A percentile compares a stretch with the other conserved stretches of the same genome.
phyloP scores from a whole-genome alignment of 495 filamentous ascomycete genomes.

The Xylaria venustula region DNA sequence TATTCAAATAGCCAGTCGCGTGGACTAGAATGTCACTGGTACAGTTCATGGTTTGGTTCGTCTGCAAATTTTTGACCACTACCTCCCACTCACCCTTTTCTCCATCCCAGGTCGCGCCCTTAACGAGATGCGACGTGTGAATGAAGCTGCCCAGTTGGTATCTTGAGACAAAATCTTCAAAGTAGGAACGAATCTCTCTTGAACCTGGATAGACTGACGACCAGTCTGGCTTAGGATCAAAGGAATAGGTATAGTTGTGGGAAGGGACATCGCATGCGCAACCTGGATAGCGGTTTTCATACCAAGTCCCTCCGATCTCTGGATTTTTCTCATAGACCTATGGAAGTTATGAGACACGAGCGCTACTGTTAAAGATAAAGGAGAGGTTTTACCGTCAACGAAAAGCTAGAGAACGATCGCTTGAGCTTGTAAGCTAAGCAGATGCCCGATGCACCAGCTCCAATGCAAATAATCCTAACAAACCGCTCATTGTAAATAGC shows the following conservation, averaged over 20 bases:
- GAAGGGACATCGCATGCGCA: conserved; percentile 32
- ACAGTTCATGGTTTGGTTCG: conserved; percentile 26
- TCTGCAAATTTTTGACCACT: conserved; percentile 38
- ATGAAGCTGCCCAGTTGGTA: conserved; percentile 41
- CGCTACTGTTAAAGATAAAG: no score
- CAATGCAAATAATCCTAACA: no score
- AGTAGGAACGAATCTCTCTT: conserved; percentile 47
- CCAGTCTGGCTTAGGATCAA: conserved; percentile 51
- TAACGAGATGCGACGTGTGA: conserved; percentile 39
- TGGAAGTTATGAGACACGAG: no score
- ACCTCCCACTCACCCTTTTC: conserved; percentile 40
- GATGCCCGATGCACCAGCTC: no score
- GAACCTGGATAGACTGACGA: conserved; percentile 43
- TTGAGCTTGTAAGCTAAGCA: no score
- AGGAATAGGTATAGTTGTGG: conserved; percentile 51
- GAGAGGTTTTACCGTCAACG: no score
- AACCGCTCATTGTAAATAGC: no score
- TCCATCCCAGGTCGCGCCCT: conserved; percentile 41
- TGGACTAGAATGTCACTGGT: no score
- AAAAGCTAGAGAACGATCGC: no score
- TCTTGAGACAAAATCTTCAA: conserved; percentile 43
- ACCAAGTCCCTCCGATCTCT: conserved; percentile 41
- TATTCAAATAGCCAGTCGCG: no score
- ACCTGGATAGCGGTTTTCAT: conserved; percentile 39
- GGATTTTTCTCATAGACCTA: conserved; percentile 41